Conservation (phyloP, 2,329 filamentous ascomycete species). For the Fusarium marasasianum region DNA sequence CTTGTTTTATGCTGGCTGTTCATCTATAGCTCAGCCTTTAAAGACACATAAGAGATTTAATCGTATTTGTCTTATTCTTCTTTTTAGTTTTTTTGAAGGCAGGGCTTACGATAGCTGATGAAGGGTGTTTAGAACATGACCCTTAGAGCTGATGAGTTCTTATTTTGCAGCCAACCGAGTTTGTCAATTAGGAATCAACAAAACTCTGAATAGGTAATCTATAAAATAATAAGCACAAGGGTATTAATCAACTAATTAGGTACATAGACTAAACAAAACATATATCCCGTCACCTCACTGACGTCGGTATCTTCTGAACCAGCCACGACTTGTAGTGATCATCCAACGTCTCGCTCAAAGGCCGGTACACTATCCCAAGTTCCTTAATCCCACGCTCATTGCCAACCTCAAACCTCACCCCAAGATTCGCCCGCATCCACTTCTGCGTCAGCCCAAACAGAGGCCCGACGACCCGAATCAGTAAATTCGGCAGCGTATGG, state of each 20-base stretch:
- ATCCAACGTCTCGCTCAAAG: neutral
- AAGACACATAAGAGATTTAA: too few species aligned
- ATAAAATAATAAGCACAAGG: too few species aligned
- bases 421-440: slow-evolving; percentile 1
- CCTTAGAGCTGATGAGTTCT: too few species aligned
- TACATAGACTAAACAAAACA: fast-evolving
- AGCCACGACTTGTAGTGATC: neutral
- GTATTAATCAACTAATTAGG: neutral
- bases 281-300: neutral
- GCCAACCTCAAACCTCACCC: neutral
- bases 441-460: neutral
- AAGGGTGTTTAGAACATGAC: too few species aligned
- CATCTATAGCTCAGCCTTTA: too few species aligned
- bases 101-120: too few species aligned
- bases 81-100: too few species aligned
- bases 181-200: too few species aligned
- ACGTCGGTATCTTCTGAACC: neutral
- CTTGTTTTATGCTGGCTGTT: too few species aligned
- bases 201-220: too few species aligned
- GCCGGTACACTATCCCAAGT: neutral
- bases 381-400: neutral
- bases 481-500: neutral
- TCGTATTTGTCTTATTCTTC: too few species aligned
- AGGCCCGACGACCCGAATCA: neutral
- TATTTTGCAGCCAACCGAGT: too few species aligned